Conservation (phyloP, 164 flowering plant genomes). For the Magnolia sinica region DNA sequence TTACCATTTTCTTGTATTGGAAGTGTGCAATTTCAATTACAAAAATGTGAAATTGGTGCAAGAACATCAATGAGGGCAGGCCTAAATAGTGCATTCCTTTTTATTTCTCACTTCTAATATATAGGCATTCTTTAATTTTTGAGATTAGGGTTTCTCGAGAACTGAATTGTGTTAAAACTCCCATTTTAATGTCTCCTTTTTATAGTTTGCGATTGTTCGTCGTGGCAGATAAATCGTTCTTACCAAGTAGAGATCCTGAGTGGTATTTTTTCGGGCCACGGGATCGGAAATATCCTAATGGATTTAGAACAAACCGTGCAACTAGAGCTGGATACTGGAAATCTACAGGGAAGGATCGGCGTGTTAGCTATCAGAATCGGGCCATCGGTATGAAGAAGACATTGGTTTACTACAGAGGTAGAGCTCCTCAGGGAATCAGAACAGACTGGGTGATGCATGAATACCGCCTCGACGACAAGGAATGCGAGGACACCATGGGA, state of each 20-base stretch:
- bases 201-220: background rate
- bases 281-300: slow-evolving; percentile 84
- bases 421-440: slow-evolving; percentile 77
- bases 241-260: slow-evolving; percentile 88
- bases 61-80: too few species aligned
- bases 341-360: slow-evolving; percentile 82
- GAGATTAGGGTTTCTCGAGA: too few species aligned
- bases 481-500: slow-evolving; percentile 62
- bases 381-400: slow-evolving; percentile 88
- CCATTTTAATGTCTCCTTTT: background rate
- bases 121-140: too few species aligned
- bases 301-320: slow-evolving; percentile 82
- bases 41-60: too few species aligned
- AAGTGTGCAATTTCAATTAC: too few species aligned
- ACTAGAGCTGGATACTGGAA: slow-evolving; percentile 93
- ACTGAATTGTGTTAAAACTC: too few species aligned
- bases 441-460: slow-evolving; percentile 97
- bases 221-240: slow-evolving; percentile 67
- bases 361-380: slow-evolving; percentile 57
- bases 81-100: too few species aligned
- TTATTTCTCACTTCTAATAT: too few species aligned
- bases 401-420: slow-evolving; percentile 66
- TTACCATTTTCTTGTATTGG: too few species aligned
- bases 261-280: slow-evolving; percentile 95
- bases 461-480: slow-evolving; percentile 80